Conservation (phyloP, 2,329 filamentous ascomycete genomes). For the Alternaria postmessia region DNA sequence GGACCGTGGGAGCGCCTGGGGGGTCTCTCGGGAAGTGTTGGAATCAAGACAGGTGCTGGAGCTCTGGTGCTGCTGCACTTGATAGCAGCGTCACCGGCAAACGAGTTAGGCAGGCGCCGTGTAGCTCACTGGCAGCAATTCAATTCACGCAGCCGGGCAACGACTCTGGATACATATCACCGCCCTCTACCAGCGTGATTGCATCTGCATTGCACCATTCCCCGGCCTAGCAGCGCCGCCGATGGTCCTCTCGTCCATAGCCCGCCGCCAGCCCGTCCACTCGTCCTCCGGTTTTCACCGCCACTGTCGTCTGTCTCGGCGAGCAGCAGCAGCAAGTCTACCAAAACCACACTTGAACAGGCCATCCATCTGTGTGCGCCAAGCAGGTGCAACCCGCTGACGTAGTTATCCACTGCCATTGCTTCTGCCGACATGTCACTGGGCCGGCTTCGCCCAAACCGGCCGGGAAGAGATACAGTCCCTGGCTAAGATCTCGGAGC, state of each 20-base stretch:
- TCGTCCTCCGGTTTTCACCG: slow-evolving; percentile 19
- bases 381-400: slow-evolving; percentile 33
- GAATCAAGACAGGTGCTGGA: no score
- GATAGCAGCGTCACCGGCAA: slow-evolving; percentile 12
- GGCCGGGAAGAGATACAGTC: slow-evolving; percentile 29
- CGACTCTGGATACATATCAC: not conserved
- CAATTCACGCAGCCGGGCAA: slow-evolving; percentile 3
- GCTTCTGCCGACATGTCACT: slow-evolving; percentile 9
- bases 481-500: slow-evolving; percentile 27
- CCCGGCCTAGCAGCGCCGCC: slow-evolving; percentile 1
- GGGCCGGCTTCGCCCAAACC: slow-evolving; percentile 21
- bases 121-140: slow-evolving; percentile 17
- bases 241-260: no score
- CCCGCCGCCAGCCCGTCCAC: not conserved
- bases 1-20: slow-evolving; percentile 25
- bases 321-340: slow-evolving; percentile 17
- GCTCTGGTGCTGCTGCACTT: not conserved
- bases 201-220: slow-evolving; percentile 8
- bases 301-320: slow-evolving; percentile 20
- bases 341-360: slow-evolving; percentile 8
- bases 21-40: slow-evolving; percentile 17
- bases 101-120: slow-evolving; percentile 31
- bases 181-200: not conserved
- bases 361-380: slow-evolving; percentile 8
- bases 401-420: slow-evolving; percentile 28